Conservation (phyloP, 768 basidiomycete genomes). For the Tephrocybe sp. region DNA sequence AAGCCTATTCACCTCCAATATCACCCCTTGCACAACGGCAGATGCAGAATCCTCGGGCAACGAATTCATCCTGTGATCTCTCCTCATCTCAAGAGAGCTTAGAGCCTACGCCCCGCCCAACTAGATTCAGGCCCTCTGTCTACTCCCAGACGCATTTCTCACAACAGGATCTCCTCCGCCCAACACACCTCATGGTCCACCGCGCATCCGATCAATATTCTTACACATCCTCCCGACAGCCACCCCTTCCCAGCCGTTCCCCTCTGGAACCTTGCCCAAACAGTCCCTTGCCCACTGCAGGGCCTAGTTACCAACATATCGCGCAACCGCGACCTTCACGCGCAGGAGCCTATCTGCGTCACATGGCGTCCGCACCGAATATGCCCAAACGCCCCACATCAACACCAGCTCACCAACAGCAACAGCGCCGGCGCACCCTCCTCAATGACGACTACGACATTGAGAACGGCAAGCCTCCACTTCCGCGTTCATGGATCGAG, state of each 20-base stretch:
- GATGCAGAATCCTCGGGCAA: slow-evolving; percentile 9
- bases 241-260: slow-evolving; percentile 9
- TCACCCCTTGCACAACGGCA: slow-evolving; percentile 30
- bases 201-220: slow-evolving; percentile 14
- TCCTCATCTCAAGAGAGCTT: slow-evolving; percentile 36
- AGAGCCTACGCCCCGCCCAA: slow-evolving; percentile 25
- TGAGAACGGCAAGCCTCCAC: slow-evolving; percentile 45
- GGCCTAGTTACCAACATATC: slow-evolving; percentile 22
- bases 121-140: slow-evolving; percentile 10
- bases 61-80: slow-evolving; percentile 21
- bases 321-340: slow-evolving; percentile 45
- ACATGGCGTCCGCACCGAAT: slow-evolving; percentile 63
- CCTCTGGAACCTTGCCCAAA: slow-evolving; percentile 24
- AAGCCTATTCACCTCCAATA: slow-evolving; percentile 28
- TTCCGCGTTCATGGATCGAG: slow-evolving; percentile 72
- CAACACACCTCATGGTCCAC: slow-evolving; percentile 11
- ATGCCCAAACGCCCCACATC: slow-evolving; percentile 38
- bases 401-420: too few relatives aligned
- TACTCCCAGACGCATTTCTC: slow-evolving; percentile 10
- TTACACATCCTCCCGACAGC: slow-evolving; percentile 9
- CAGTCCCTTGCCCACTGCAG: slow-evolving; percentile 22
- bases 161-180: slow-evolving; percentile 8
- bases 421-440: slow-evolving; percentile 20
- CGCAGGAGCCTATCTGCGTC: slow-evolving; percentile 69
- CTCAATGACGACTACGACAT: slow-evolving; percentile 33